phyloP scores from a whole-genome alignment of 352 stramenopile genomes.

The Elongisporangium anandrum region DNA sequence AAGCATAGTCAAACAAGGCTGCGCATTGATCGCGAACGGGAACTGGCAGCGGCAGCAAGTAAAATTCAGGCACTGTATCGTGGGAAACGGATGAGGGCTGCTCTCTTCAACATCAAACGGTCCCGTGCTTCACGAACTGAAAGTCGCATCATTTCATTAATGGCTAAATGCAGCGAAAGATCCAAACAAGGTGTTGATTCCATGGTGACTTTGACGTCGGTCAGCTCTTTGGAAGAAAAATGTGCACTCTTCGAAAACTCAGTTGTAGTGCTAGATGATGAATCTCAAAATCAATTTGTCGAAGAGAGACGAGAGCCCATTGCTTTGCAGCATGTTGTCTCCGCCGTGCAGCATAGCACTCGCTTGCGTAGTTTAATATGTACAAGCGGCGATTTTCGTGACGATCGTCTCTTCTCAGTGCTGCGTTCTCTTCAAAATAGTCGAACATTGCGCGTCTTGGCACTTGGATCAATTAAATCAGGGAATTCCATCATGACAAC shows the following conservation, averaged over 20 bases:
- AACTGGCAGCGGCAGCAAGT: slow-evolving; percentile 29
- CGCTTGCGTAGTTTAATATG: slow-evolving; percentile 36
- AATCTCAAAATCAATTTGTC: not conserved
- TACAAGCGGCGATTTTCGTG: slow-evolving; percentile 25
- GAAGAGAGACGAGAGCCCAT: not conserved
- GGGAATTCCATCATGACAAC: not conserved
- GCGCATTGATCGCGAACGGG: slow-evolving; percentile 9
- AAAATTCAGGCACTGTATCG: slow-evolving; percentile 58
- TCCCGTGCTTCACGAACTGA: slow-evolving; percentile 10
- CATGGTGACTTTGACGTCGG: slow-evolving; percentile 14
- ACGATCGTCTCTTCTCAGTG: slow-evolving; percentile 19
- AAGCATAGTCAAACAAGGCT: slow-evolving; percentile 26
- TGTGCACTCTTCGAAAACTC: slow-evolving; percentile 46
- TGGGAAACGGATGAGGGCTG: slow-evolving; percentile 34
- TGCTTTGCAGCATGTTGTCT: slow-evolving; percentile 28
- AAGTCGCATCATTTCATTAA: slow-evolving; percentile 28
- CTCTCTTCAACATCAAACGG: slow-evolving; percentile 29
- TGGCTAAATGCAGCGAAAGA: slow-evolving; percentile 18
- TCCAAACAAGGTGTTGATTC: slow-evolving; percentile 20
- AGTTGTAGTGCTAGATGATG: slow-evolving; percentile 26
- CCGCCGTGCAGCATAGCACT: slow-evolving; percentile 42
- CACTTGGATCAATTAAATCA: slow-evolving; percentile 29
- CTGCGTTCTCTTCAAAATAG: slow-evolving; percentile 34
- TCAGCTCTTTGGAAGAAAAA: slow-evolving; percentile 30
- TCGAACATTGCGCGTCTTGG: slow-evolving; percentile 40